Evolutionary conservation across 2,329 filamentous ascomycete species (phyloP).

Genomic region (Aspergillus puulaauensis): DNA sequence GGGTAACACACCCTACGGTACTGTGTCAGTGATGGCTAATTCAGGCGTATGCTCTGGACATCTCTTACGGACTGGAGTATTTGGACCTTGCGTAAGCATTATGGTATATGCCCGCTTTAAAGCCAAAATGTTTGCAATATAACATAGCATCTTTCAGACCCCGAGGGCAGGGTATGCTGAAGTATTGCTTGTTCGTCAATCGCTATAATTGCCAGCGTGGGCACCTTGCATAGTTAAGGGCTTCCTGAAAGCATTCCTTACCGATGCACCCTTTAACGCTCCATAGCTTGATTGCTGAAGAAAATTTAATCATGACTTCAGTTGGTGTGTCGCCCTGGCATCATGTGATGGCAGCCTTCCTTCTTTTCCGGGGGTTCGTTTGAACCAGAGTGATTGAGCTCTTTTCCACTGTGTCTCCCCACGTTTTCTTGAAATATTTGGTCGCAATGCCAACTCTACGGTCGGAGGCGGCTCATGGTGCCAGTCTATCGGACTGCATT

Average conservation of each 20-base stretch:
- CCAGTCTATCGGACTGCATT: neutral
- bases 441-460: constrained; percentile 2
- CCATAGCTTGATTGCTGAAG: neutral
- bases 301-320: neutral
- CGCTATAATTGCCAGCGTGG: neutral
- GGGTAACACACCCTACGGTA: no score
- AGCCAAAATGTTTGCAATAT: no score
- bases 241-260: neutral
- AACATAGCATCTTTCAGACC: no score
- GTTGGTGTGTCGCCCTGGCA: neutral
- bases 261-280: neutral
- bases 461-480: neutral
- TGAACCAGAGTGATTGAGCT: neutral
- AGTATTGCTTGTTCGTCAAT: neutral
- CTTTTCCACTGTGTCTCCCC: neutral
- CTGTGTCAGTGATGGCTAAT: no score
- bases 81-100: no score
- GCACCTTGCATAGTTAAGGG: no score
- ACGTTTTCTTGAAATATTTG: neutral
- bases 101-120: no score
- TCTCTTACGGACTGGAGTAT: no score
- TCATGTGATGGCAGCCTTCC: constrained; percentile 8
- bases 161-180: neutral
- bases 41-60: no score
- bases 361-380: neutral